A percentile compares a stretch with the other conserved stretches of the same genome.
These are phyloP conservation scores for Brassica juncea DNA, from an alignment of 345 rosid genomes.

Conservation along the genomic window DNA sequence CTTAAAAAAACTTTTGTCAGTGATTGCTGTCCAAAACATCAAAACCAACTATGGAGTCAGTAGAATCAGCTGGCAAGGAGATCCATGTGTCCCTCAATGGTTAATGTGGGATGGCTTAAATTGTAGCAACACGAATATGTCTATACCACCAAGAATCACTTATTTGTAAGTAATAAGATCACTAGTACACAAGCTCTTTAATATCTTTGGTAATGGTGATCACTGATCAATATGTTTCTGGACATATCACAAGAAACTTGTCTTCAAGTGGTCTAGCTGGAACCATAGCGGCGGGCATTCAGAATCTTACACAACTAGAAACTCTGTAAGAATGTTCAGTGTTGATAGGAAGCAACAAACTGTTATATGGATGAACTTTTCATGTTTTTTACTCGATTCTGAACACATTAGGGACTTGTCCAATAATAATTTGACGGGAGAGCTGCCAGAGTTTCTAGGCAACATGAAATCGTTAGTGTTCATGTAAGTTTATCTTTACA, in stretches of 20 bases:
- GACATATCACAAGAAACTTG: constrained; percentile 30
- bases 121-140: background rate
- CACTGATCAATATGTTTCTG: background rate
- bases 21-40: constrained; percentile 1
- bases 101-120: background rate
- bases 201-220: background rate
- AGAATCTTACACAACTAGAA: constrained; percentile 35
- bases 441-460: constrained; percentile 47
- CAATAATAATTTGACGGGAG: constrained; percentile 33
- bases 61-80: constrained; percentile 19
- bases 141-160: constrained; percentile 21
- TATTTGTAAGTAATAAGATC: constrained; percentile 7
- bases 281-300: constrained; percentile 32
- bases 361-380: too few relatives aligned
- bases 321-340: constrained; percentile 40
- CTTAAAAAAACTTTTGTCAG: background rate
- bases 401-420: constrained; percentile 48
- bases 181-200: background rate
- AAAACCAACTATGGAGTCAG: background rate
- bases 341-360: too few relatives aligned
- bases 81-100: constrained; percentile 26
- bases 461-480: constrained; percentile 38
- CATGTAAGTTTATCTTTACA: constrained; percentile 47
- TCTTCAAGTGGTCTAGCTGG: constrained; percentile 46
- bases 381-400: background rate